phyloP scores from a whole-genome alignment of 2,329 filamentous ascomycete species.

The Colletotrichum sidae region DNA sequence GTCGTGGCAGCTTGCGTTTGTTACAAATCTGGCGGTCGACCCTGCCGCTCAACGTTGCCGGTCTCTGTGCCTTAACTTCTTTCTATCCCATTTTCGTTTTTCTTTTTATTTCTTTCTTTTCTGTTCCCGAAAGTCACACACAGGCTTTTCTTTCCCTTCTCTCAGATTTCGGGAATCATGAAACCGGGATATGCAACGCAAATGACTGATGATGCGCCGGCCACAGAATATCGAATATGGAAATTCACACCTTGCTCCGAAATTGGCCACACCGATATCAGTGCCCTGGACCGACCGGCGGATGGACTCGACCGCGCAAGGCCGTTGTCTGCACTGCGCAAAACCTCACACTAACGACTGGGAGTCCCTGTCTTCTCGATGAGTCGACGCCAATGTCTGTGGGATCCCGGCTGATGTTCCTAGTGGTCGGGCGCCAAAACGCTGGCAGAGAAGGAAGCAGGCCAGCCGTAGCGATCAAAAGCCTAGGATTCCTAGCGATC shows the following conservation, averaged over 20 bases:
- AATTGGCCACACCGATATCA: conserved; percentile 24
- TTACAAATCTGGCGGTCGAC: conserved; percentile 5
- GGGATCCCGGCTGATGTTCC: conserved; percentile 28
- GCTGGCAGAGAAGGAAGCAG: conserved; percentile 3
- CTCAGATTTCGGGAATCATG: neutral
- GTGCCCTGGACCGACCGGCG: conserved; percentile 6
- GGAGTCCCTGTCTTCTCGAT: conserved; percentile 33
- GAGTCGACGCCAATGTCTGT: conserved; percentile 34
- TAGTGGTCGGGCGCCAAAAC: conserved; percentile 30
- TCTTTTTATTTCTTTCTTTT: conserved; percentile 16
- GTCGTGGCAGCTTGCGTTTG: conserved; percentile 13
- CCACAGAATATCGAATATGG: conserved; percentile 3
- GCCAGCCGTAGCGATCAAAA: conserved; percentile 10
- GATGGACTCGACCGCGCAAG: neutral
- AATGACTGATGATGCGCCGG: neutral
- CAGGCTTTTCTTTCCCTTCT: conserved; percentile 6
- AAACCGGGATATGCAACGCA: no score
- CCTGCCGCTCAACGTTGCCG: no score
- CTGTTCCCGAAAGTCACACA: conserved; percentile 21
- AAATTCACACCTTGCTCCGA: conserved; percentile 21
- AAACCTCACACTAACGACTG: conserved; percentile 11
- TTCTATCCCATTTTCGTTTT: conserved; percentile 21
- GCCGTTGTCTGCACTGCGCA: conserved; percentile 6
- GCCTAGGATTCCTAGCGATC: conserved; percentile 17
- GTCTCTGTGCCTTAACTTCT: no score